Base-by-base conservation (phyloP, 306 rosid species). In the Lathyrus aphaca region DNA sequence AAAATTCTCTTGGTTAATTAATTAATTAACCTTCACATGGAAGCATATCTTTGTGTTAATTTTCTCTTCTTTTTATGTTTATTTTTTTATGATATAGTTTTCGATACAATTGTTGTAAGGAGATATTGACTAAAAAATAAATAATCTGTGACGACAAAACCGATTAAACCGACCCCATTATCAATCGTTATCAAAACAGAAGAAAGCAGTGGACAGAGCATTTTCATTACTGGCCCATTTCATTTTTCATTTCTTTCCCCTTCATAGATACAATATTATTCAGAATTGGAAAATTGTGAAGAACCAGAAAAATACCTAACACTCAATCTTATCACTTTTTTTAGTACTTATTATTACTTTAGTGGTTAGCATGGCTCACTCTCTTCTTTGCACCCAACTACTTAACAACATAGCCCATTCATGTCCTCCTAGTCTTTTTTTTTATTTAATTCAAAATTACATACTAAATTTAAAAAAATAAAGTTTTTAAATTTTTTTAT, bases 251-350 rank as follows among this genome's bases (percentile, higher is more conserved):
- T 44, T 46, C 53, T 46, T 49, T 18, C 12, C 54, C 27, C 74
- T 39, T 61, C 68, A 68, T 56, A 56, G 71, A 76, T 54, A 65
- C 71, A 32, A 68, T 45, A 69, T 67, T 77, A 69, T 64, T 80
- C 64, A 64, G 14, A 14, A 27, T 25, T 27, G 62, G 63, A 55
- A 55, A 48, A 81, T 74, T 76, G 87, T 82, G 76, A 43, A 19
- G 66, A 83, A 84, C 84, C 79, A 80, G 77, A 82, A 86, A 64
- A 89, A 77, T 84, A 91, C 96, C 95, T 64, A 86, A 83, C 92
- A 84, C 87, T 45, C 75, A 61, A 71, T 86, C 95, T 74, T 72
- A 83, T 85, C 86, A 60, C 83, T 66, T 79, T 78, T 78, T 78
- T 81, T 72, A 85, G 81, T 85, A 79, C 84, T 88, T 85, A 79